Evolutionary conservation across 805 yeast genomes (phyloP).

Genomic region (Millerago galiae): DNA sequence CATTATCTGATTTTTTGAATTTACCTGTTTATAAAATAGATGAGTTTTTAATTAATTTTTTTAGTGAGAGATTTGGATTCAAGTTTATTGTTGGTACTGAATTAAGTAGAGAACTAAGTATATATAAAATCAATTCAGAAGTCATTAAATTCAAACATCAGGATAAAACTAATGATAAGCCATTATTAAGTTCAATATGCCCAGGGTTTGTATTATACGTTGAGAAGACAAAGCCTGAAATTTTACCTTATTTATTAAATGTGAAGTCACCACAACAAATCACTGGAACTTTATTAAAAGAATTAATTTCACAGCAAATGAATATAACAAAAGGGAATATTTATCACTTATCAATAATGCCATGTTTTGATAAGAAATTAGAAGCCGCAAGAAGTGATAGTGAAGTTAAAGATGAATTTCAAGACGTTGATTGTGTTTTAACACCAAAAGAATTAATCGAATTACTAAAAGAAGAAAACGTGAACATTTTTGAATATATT

Average conservation of each 20-base stretch:
- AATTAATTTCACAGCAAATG: constrained; percentile 33
- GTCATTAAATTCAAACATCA: constrained; percentile 15
- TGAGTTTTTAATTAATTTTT: constrained; percentile 48
- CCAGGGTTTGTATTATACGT: constrained; percentile 97
- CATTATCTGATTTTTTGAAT: constrained; percentile 64
- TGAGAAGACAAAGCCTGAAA: constrained; percentile 89
- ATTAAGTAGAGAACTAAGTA: constrained; percentile 65
- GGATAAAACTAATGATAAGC: constrained; percentile 2
- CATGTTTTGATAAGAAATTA: constrained; percentile 93
- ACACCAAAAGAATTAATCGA: constrained; percentile 85
- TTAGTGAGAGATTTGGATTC: constrained; percentile 59
- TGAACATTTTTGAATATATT: constrained; percentile 29
- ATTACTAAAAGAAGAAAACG: constrained; percentile 49
- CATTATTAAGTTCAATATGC: constrained; percentile 59
- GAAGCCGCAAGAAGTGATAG: constrained; percentile 84
- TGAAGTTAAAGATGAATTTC: constrained; percentile 2
- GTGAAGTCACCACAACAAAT: constrained; percentile 92
- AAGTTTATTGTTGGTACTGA: constrained; percentile 77
- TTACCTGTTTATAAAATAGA: constrained; percentile 54
- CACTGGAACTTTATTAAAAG: constrained; percentile 73
- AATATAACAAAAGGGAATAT: constrained; percentile 30
- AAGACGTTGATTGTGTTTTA: constrained; percentile 89
- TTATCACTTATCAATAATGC: constrained; percentile 88
- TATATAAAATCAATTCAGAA: constrained; percentile 42
- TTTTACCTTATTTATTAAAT: constrained; percentile 61